Evolutionary conservation across 2,329 filamentous ascomycete species (phyloP).

Genomic region (Beauveria sp.): DNA sequence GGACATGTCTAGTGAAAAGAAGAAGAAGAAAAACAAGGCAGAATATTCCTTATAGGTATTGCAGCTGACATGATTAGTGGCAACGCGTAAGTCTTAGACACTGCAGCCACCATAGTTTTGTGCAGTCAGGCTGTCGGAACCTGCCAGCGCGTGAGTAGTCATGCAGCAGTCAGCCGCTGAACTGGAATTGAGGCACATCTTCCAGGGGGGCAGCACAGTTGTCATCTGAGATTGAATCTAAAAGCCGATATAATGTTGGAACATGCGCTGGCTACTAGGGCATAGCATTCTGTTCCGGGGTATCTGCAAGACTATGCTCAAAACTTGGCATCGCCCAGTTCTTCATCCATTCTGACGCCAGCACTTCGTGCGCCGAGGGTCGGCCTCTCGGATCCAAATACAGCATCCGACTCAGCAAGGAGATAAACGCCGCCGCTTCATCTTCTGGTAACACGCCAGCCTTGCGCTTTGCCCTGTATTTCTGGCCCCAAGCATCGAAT

Average conservation of each 20-base stretch:
- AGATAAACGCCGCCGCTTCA: conserved; percentile 18
- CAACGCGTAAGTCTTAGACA: neutral
- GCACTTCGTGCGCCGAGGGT: conserved; percentile 21
- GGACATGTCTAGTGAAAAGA: neutral
- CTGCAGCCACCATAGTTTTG: no score
- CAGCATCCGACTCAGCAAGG: conserved; percentile 25
- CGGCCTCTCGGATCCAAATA: conserved; percentile 21
- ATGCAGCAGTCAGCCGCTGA: no score
- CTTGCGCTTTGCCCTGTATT: conserved; percentile 15
- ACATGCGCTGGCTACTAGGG: neutral
- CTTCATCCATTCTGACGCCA: conserved; percentile 26
- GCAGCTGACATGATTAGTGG: neutral
- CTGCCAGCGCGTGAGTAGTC: no score
- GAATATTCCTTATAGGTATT: neutral
- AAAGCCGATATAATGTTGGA: neutral
- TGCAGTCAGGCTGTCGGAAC: no score
- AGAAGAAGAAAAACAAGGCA: neutral
- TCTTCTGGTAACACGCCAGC: conserved; percentile 15
- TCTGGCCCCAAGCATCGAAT: conserved; percentile 21
- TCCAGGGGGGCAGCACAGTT: neutral
- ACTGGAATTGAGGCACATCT: no score
- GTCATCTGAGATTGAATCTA: neutral
- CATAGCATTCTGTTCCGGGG: neutral
- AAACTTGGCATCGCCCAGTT: conserved; percentile 20
- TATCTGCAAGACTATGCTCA: neutral